Evolutionary conservation across 495 filamentous ascomycete genomes (phyloP).

Genomic region (Aspergillus sclerotioniger): DNA sequence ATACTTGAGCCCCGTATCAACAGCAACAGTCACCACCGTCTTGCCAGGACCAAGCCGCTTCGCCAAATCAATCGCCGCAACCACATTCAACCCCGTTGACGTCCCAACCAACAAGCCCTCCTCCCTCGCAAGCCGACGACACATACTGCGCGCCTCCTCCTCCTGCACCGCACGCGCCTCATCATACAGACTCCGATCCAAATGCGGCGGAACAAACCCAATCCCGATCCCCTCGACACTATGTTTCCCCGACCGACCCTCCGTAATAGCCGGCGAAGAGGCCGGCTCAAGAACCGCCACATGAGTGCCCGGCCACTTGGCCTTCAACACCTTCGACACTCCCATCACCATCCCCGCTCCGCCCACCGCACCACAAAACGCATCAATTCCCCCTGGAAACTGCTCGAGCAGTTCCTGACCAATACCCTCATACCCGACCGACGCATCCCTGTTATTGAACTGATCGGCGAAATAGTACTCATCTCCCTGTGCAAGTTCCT

Average conservation of each 20-base stretch:
- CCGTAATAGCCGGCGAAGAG: constrained; percentile 10
- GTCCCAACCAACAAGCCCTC: constrained; percentile 19
- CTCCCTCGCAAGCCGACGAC: constrained; percentile 14
- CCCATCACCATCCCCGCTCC: constrained; percentile 18
- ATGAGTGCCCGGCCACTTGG: neutral
- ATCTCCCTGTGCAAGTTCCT: neutral
- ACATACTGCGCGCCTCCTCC: constrained; percentile 13
- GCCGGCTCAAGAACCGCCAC: constrained; percentile 15
- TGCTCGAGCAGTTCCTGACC: constrained; percentile 13
- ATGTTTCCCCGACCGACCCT: constrained; percentile 11
- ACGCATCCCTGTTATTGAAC: constrained; percentile 11
- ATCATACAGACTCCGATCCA: constrained; percentile 14
- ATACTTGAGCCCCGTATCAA: constrained; percentile 20
- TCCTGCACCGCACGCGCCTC: constrained; percentile 12
- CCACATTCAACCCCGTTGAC: constrained; percentile 20
- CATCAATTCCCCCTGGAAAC: constrained; percentile 15
- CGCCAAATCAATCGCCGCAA: constrained; percentile 13
- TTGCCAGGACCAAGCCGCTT: constrained; percentile 15
- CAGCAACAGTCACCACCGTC: constrained; percentile 16
- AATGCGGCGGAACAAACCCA: constrained; percentile 14
- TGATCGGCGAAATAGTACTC: constrained; percentile 11
- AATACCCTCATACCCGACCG: constrained; percentile 11
- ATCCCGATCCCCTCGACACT: constrained; percentile 16
- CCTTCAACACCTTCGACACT: constrained; percentile 12
- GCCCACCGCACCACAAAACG: constrained; percentile 16